Conservation (phyloP, 768 basidiomycete species). For the Kwoniella sp. region DNA sequence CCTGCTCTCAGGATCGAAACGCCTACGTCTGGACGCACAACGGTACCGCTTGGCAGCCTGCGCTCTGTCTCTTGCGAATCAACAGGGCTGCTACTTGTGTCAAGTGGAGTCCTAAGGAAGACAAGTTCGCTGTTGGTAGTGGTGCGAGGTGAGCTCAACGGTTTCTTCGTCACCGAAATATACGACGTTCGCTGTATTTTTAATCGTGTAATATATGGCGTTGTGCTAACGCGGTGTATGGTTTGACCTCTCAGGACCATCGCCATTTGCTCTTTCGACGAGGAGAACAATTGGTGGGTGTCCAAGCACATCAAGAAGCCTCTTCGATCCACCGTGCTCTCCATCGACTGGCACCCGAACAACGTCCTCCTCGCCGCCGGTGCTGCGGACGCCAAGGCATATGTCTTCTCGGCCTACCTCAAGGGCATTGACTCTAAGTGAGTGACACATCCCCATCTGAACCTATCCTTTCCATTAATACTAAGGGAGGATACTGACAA, state of each 20-base stretch:
- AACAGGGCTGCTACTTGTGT: conserved; percentile 95
- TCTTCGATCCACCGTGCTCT: conserved; percentile 87
- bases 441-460: conserved; percentile 26
- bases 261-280: conserved; percentile 93
- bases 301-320: conserved; percentile 97
- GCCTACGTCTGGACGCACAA: conserved; percentile 97
- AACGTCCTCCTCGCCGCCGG: conserved; percentile 96
- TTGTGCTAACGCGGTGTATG: too few relatives aligned
- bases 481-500: conserved; percentile 7
- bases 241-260: conserved; percentile 74
- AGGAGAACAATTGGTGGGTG: conserved; percentile 99
- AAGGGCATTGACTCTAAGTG: conserved; percentile 95
- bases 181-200: too few relatives aligned
- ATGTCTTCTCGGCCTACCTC: conserved; percentile 97
- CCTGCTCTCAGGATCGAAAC: conserved; percentile 97
- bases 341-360: conserved; percentile 98
- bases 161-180: too few relatives aligned
- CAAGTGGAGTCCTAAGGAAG: conserved; percentile 94
- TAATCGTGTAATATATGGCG: too few relatives aligned
- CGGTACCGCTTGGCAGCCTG: conserved; percentile 91
- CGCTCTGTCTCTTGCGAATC: conserved; percentile 89
- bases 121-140: conserved; percentile 97
- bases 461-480: too few relatives aligned
- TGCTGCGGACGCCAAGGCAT: conserved; percentile 95
- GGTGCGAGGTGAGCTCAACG: conserved; percentile 73